Base-by-base conservation (phyloP, 2,329 filamentous ascomycete genomes). In the Pezicula rhizophila region DNA sequence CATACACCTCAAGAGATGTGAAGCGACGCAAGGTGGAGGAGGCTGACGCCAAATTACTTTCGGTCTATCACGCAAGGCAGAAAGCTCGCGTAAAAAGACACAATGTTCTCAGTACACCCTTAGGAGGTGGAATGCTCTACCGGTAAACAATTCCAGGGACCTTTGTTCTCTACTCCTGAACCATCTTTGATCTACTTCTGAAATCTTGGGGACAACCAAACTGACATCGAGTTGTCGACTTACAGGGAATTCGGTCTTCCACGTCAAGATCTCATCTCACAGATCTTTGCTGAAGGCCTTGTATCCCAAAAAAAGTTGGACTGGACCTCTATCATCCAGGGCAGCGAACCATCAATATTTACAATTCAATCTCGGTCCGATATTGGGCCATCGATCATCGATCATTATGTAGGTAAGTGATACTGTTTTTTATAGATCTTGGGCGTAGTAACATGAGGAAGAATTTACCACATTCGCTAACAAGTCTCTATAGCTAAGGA, bases 1-100 rank as follows among this genome's bases (percentile, higher is more conserved):
- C 72, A 14, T 85, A 82, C 68, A 80, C 81, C 8, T 67, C 71
- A n/a, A 70, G 78, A 41, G 73, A 74, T 6, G 77, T 85, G 48
- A 83, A 79, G 65, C 72, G 71, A 54, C 78, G 78, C 46, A 74
- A 74, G 51, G 69, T 76, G 33, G 62, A 69, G 47, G 64, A 64
- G 18, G 62, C 64, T 2, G 46, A 46, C 28, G 46, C 46, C 8
- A 14, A 48, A 28, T 39, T 14, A 44, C 34, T 40, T 11, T 40
- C 45, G 3, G 28, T 41, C 11, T 14, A 38, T 14, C 33, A 28
- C 34, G 46, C 49, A 34, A 52, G 47, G 20, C 46, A 56, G 33
- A 51, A 42, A 45, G 54, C 52, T n/a, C 53, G 56, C 4, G 56
- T 64, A 20, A 51, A 45, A 23, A 53, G 49, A 23, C 54, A 59